A percentile compares a stretch with the other conserved stretches of the same genome.
phyloP scores from a whole-genome alignment of 441 rosid genomes.

The Brassica hybrid region DNA sequence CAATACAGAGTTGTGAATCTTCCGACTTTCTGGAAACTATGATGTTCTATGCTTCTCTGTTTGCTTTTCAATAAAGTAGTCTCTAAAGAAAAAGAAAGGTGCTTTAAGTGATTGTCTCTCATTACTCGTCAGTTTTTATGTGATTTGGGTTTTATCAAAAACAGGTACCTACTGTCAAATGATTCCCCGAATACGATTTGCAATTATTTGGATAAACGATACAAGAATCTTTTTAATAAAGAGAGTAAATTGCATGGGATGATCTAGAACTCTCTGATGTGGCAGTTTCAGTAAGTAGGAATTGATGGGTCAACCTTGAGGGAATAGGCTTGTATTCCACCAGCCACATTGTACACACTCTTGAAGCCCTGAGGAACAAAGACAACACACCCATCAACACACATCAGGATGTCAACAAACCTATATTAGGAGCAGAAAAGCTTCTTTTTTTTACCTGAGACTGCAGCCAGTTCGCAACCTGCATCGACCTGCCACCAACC shows the following conservation, averaged over 20 bases:
- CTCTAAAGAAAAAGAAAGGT: background rate
- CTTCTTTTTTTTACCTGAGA: background rate
- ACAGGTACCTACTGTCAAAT: background rate
- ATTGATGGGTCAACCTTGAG: constrained; percentile 1
- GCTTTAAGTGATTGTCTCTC: background rate
- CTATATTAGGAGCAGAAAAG: background rate
- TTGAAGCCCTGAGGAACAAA: background rate
- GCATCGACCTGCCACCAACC: constrained; percentile 3
- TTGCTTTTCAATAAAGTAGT: background rate
- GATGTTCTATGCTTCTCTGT: background rate
- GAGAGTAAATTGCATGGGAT: background rate
- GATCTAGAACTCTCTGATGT: background rate
- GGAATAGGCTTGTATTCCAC: background rate
- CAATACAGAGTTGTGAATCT: background rate
- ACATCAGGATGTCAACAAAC: background rate
- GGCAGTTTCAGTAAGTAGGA: background rate
- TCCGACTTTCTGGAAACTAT: background rate
- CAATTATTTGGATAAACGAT: background rate
- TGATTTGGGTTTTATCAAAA: background rate
- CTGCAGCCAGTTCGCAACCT: background rate
- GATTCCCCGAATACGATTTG: background rate
- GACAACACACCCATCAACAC: background rate
- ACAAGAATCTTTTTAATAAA: background rate
- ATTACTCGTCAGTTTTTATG: background rate
- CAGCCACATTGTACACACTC: constrained; percentile 4